Evolutionary conservation across 2,329 filamentous ascomycete genomes (phyloP), one percentile per base, ranked within the genome.

Genomic region (Botryosphaeria agaves): DNA sequence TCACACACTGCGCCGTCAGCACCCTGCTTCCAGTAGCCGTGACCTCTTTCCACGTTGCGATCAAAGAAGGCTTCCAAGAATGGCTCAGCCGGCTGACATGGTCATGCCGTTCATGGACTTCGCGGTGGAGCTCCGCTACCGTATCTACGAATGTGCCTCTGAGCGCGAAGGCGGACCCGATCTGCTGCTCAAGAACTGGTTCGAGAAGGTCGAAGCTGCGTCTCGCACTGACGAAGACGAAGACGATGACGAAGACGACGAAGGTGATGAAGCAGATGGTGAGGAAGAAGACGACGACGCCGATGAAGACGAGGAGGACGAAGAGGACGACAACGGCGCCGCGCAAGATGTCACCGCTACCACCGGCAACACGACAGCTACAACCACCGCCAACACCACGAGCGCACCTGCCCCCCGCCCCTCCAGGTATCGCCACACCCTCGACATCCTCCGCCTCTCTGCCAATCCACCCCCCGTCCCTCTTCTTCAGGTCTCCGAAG

Each of bases 51-150:
- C n/a, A n/a, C n/a, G n/a, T n/a, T n/a, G n/a, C n/a, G n/a, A n/a
- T n/a, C n/a, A n/a, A n/a, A n/a, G n/a, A n/a, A n/a, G n/a, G n/a
- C n/a, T n/a, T n/a, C n/a, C n/a, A n/a, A n/a, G n/a, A n/a, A n/a
- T n/a, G n/a, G n/a, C n/a, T n/a, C n/a, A n/a, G n/a, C n/a, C n/a
- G n/a, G n/a, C n/a, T n/a, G n/a, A n/a, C n/a, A n/a, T n/a, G n/a
- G n/a, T n/a, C n/a, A n/a, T n/a, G n/a, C n/a, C n/a, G n/a, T n/a
- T 52, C 16, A 37, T 44, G 33, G 29, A 14, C 30, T 38, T 51
- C 7, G 49, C 49, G 3, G 39, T 50, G 28, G 49, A 53, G 38
- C 28, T 51, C 15, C 46, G 49, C 21, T 40, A 49, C 28, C 30
- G 31, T 11, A 46, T 52, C 35, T 53, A 45, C 37, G 32, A 39